Conservation (phyloP, 148 eudicot species). For the Camellia japonica region DNA sequence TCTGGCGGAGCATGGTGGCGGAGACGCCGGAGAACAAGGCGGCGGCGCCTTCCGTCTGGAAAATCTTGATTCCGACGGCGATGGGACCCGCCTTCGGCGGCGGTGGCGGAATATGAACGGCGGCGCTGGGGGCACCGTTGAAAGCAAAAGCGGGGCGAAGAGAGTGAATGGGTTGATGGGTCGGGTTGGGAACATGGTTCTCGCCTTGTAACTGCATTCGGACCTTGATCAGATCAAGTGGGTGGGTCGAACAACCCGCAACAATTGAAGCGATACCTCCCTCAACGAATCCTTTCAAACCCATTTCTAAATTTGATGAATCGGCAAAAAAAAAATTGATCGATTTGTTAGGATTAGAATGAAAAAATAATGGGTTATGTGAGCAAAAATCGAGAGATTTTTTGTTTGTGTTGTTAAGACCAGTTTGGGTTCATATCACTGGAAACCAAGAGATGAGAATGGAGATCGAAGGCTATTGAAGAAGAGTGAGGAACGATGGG, state of each 20-base stretch:
- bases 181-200: constrained; percentile 6
- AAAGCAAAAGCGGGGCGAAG: constrained; percentile 43
- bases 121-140: constrained; percentile 2
- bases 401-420: not conserved
- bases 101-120: constrained; percentile 3
- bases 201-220: constrained; percentile 63
- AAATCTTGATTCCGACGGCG: constrained; percentile 34
- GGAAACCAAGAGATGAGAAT: not conserved
- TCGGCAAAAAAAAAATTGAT: not conserved
- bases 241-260: constrained; percentile 59
- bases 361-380: not conserved
- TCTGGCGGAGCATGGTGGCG: constrained; percentile 44
- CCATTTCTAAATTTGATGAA: constrained; percentile 21
- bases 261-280: constrained; percentile 52
- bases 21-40: constrained; percentile 43
- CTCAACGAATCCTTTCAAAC: constrained; percentile 47
- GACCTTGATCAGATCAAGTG: constrained; percentile 51
- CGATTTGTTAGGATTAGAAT: not conserved
- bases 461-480: constrained; percentile 38
- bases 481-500: constrained; percentile 37
- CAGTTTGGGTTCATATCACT: not conserved
- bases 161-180: not conserved
- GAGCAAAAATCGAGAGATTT: not conserved
- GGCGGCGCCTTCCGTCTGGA: constrained; percentile 32
- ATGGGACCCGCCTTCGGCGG: constrained; percentile 28